Base-by-base conservation (phyloP, 192 early-diverging fungal species). In the Geranomyces michiganensis region DNA sequence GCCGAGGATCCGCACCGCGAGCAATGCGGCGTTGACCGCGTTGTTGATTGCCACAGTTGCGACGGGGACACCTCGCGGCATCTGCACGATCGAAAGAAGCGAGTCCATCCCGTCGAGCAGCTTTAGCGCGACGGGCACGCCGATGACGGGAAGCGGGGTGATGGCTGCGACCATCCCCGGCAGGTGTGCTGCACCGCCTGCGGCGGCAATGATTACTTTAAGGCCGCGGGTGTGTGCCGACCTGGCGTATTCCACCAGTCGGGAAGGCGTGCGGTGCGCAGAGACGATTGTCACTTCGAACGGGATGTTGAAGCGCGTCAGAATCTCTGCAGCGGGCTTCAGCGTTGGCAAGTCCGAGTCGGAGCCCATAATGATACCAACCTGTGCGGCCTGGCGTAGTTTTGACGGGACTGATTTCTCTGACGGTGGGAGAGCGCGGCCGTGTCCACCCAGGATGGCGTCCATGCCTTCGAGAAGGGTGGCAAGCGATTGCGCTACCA, bases 11-110 rank as follows among this genome's bases (percentile, higher is more conserved):
- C 96, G 88, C 29, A 97, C 87, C 0, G 96, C 97, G 71, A 99
- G 79, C 41, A 99, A 79, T 12, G 92, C 97, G 5, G 96, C 97
- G 61, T 99, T 99, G 62, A 92, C 93, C 41, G 95, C 89, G 80
- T 99, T 99, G 78, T 97, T 95, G 76, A 99, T 97, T 17, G 97
- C 97, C 5, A 99, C 95, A 7, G 97, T 99, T 1, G 97, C 97
- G 1, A 99, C 97, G 4, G 97, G 97, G 29, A 99, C 90, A 53
- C 97, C 97, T 56, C 97, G 92, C 60, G 97, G 97, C 97, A 99
- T 99, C 81, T 99, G 97, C 19, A 98, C 96, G 76, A 99, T 99
- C 43, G 94, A 96, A 67, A 96, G 89, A 60, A 99, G 81, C 31
- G 97, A 99, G 75, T 99, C 97, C 36, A 96, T 91, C 45, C 97